Conservation (phyloP, 2,329 filamentous ascomycete species). For the Ceratocystis smalleyi region DNA sequence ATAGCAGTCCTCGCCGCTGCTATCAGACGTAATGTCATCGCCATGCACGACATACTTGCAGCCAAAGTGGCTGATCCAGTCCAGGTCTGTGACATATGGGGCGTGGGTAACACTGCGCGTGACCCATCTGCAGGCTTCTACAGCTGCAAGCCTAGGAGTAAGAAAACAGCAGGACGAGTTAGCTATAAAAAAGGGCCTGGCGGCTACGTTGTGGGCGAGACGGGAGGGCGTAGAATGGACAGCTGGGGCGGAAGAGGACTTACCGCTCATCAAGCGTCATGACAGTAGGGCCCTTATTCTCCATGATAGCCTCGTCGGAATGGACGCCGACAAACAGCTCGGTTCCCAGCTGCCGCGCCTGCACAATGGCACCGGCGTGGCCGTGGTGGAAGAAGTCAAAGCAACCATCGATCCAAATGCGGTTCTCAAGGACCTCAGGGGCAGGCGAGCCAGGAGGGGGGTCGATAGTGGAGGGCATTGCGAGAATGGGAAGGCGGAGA, state of each 20-base stretch:
- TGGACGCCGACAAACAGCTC: constrained; percentile 88
- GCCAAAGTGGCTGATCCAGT: constrained; percentile 90
- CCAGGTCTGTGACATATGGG: constrained; percentile 84
- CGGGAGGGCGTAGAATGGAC: background rate
- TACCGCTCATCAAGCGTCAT: constrained; percentile 85
- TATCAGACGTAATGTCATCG: constrained; percentile 93
- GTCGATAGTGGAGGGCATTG: constrained; percentile 14
- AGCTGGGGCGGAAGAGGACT: constrained; percentile 15
- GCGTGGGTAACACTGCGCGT: constrained; percentile 70
- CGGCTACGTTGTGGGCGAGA: no score
- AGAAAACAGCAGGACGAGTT: constrained; percentile 4
- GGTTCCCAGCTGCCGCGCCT: constrained; percentile 77
- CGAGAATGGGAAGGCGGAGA: background rate
- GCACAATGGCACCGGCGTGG: constrained; percentile 91
- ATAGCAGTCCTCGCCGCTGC: constrained; percentile 88
- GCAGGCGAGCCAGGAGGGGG: constrained; percentile 33
- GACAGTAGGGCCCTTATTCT: constrained; percentile 95
- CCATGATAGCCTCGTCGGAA: constrained; percentile 85
- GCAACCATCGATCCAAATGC: constrained; percentile 97
- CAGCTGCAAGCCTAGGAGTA: constrained; percentile 55
- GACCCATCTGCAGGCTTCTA: constrained; percentile 90
- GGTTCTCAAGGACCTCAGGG: constrained; percentile 44
- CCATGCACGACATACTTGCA: constrained; percentile 94
- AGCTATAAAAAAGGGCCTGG: background rate
- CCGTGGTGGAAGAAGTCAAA: constrained; percentile 99